These are phyloP conservation scores for Penicillium daleae DNA, from an alignment of 495 filamentous ascomycete genomes.

Conservation along the genomic window DNA sequence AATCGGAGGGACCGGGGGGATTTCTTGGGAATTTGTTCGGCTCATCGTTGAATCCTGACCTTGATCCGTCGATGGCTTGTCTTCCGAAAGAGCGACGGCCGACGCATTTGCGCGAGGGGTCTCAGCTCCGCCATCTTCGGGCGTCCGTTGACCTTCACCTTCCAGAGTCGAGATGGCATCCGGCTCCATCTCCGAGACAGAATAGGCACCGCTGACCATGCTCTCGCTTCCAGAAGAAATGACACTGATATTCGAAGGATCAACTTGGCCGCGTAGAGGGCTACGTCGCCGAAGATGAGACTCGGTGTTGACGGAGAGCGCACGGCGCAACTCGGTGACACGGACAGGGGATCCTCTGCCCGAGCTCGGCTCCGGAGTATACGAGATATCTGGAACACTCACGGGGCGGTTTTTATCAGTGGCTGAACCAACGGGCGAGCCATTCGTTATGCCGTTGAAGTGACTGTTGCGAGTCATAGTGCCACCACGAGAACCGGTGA, in stretches of 20 bases:
- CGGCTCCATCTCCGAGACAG: conserved; percentile 41
- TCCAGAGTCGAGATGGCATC: conserved; percentile 36
- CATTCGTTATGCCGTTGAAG: conserved; percentile 54
- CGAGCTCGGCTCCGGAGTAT: conserved; percentile 56
- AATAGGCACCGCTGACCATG: conserved; percentile 47
- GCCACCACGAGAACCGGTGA: conserved; percentile 71
- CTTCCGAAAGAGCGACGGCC: conserved; percentile 19
- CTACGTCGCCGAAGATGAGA: conserved; percentile 41
- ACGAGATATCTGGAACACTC: conserved; percentile 53
- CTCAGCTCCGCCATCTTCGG: conserved; percentile 35
- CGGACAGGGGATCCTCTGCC: conserved; percentile 71
- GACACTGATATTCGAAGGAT: conserved; percentile 41
- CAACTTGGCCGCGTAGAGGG: conserved; percentile 43
- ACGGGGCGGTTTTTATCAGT: conserved; percentile 39
- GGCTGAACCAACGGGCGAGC: conserved; percentile 35
- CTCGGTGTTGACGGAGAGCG: conserved; percentile 58
- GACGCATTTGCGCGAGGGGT: conserved; percentile 39
- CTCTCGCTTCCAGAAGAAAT: conserved; percentile 52
- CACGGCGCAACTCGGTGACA: conserved; percentile 84
- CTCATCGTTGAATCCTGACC: conserved; percentile 6
- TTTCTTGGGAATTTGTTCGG: conserved; percentile 28
- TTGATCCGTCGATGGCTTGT: conserved; percentile 12
- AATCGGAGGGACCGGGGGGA: conserved; percentile 51
- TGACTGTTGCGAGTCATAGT: conserved; percentile 61
- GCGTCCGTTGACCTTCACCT: conserved; percentile 29